Evolutionary conservation across 2,329 filamentous ascomycete genomes (phyloP).

Genomic region (Lasiodiplodia citricola): DNA sequence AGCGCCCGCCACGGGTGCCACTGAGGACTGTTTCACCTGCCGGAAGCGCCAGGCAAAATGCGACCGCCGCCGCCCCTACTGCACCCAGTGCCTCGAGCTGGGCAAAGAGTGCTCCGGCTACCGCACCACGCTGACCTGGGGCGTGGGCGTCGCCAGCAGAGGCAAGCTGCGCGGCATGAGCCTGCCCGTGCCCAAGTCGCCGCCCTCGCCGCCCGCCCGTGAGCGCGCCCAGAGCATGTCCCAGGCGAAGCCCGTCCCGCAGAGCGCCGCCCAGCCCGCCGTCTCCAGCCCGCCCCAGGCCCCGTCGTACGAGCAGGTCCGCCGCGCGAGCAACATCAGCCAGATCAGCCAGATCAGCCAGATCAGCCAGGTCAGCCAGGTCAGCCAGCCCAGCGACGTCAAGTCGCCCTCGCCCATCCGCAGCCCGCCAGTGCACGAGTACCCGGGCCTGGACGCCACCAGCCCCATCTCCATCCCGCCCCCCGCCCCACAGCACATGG

Average conservation of each 20-base stretch:
- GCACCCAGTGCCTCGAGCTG: constrained; percentile 88
- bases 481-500: constrained; percentile 40
- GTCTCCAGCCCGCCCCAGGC: constrained; percentile 2
- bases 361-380: constrained; percentile 1
- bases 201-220: constrained; percentile 32
- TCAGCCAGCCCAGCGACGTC: not conserved
- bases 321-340: constrained; percentile 13
- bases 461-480: constrained; percentile 49
- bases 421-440: constrained; percentile 37
- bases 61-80: constrained; percentile 91
- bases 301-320: not conserved
- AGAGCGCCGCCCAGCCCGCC: not conserved
- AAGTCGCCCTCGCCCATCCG: constrained; percentile 26
- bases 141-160: constrained; percentile 90
- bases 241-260: not conserved
- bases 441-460: constrained; percentile 43
- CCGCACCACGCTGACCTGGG: constrained; percentile 96
- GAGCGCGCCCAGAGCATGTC: constrained; percentile 19
- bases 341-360: constrained; percentile 6
- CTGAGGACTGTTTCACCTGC: constrained; percentile 95
- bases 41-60: constrained; percentile 82
- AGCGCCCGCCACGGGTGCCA: constrained; percentile 84
- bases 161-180: constrained; percentile 92
- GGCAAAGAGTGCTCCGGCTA: constrained; percentile 95
- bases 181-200: constrained; percentile 63